Conservation (phyloP, 1,139 yeast species). For the Diutina scorzettiae region DNA sequence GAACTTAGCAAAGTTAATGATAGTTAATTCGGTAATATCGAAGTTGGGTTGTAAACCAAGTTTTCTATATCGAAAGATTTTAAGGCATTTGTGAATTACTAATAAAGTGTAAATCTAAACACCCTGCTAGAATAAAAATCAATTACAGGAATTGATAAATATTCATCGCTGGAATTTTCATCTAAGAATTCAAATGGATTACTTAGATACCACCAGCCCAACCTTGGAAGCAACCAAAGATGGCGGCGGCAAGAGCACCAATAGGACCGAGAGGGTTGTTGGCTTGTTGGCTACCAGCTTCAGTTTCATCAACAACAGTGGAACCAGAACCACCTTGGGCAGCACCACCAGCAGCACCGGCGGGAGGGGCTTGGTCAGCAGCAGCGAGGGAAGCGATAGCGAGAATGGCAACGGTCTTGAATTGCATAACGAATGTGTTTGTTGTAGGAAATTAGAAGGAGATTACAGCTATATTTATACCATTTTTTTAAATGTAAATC, state of each 20-base stretch:
- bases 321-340: background rate
- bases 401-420: conserved; percentile 3
- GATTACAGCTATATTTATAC: no score
- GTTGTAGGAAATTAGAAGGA: background rate
- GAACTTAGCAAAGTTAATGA: no score
- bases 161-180: no score
- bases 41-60: no score
- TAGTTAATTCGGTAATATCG: no score
- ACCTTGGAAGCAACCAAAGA: background rate
- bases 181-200: no score
- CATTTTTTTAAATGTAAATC: no score
- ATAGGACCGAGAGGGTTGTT: conserved; percentile 5
- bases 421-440: background rate
- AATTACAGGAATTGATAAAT: no score
- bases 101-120: no score
- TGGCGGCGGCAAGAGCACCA: conserved; percentile 4
- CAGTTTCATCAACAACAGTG: background rate
- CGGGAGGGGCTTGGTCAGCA: background rate
- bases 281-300: background rate
- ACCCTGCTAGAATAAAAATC: no score
- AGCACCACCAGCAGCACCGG: background rate
- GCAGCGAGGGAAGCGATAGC: background rate
- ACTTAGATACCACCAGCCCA: background rate
- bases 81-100: no score
- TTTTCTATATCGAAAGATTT: no score